Evolutionary conservation across 495 filamentous ascomycete genomes (phyloP), one percentile per base, ranked within the genome.

Genomic region (Xylona heveae): DNA sequence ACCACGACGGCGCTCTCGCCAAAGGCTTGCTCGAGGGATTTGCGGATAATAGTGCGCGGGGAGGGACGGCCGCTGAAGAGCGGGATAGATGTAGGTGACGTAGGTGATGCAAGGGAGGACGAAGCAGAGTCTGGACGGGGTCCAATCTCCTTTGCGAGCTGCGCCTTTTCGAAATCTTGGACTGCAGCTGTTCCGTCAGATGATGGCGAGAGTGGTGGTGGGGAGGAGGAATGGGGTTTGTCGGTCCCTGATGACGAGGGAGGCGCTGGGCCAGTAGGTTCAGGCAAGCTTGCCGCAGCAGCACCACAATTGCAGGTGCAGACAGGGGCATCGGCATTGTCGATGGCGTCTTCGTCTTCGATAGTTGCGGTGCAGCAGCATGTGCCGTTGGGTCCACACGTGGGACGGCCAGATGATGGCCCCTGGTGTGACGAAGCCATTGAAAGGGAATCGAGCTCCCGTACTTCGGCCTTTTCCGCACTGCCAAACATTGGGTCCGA

Each of bases 1-100:
- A 79, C 79, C 0, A 79, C 74, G 0, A 92, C 76, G 0, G 74
- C 77, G 10, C 68, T 81, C 58, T 93, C 83, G 2, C 83, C 84
- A 12, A 61, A 58, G 1, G 81, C 79, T 12, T 61, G 63, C 51
- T 92, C 82, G 1, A 92, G 46, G 15, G 57, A 49, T 32, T 54
- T 58, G 18, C 57, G 53, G 19, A 76, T 60, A 30, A 74, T 52
- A 3, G 39, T 48, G 2, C 43, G 49, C 3, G 47, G 46, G 15
- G 48, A 43, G 1, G 62, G 64, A n/a, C 61, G 52, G 16, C 62
- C 59, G 8, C 27, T 25, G 23, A 25, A 8, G 23, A 7, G 23
- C 23, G 8, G 13, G 23, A 25, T 13, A 25, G 23, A 13, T 13
- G 23, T 7, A 9, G 8, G 28, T 8, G 28, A 16, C 15, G 28